phyloP scores from a whole-genome alignment of 805 yeast species.

The Ogataea allantospora region DNA sequence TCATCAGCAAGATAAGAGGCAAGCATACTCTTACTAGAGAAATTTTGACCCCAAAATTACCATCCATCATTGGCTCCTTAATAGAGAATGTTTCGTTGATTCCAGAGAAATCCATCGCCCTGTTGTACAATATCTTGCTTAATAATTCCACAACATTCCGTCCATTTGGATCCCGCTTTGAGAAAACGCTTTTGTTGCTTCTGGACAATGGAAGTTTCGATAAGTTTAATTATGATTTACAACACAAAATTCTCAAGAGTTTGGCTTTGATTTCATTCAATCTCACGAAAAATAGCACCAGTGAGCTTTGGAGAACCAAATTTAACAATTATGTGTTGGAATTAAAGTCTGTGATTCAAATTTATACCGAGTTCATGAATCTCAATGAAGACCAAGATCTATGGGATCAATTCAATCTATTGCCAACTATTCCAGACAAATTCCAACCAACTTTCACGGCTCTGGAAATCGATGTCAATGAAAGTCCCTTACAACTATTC shows the following conservation, averaged over 20 bases:
- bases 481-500: conserved; percentile 46
- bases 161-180: conserved; percentile 68
- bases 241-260: conserved; percentile 43
- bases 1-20: conserved; percentile 58
- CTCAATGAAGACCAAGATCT: conserved; percentile 55
- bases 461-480: conserved; percentile 58
- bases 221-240: conserved; percentile 40
- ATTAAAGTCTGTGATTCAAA: conserved; percentile 49
- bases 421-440: conserved; percentile 37
- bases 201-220: conserved; percentile 36
- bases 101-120: conserved; percentile 38
- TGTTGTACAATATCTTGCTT: conserved; percentile 43
- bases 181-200: conserved; percentile 41
- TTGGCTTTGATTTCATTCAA: conserved; percentile 55
- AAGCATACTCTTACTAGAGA: conserved; percentile 86
- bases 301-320: conserved; percentile 45
- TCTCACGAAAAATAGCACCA: conserved; percentile 51
- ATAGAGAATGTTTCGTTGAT: conserved; percentile 44
- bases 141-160: conserved; percentile 77
- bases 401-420: conserved; percentile 36
- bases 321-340: conserved; percentile 51
- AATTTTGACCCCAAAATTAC: conserved; percentile 73
- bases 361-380: conserved; percentile 60
- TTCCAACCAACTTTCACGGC: conserved; percentile 41
- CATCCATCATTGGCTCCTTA: conserved; percentile 54